Base-by-base conservation (phyloP, 73 alveolate genomes). In the Uronychia binucleata region DNA sequence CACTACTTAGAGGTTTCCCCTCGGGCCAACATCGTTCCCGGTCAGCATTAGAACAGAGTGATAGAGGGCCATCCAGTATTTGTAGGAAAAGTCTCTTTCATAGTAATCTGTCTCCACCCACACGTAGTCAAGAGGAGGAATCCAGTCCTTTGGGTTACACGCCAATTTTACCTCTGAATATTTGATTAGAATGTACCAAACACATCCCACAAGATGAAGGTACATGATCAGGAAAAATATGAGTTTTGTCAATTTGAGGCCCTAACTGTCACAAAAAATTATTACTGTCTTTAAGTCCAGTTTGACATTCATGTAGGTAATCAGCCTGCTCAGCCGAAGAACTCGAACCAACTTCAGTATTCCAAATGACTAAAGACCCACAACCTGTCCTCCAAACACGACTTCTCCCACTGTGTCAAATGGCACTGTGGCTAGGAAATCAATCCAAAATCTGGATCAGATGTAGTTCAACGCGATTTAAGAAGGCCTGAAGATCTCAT, bases 381-480 rank as follows among this genome's bases (percentile, higher is more conserved):
- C 28, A 1, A 77, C 46, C 27, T 67, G 28, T 5, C 83, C 89
- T 8, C 58, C 31, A 1, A 75, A 77, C 0, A 84, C 19, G 33
- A 80, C 30, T 32, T 25, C 57, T 1, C 60, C 82, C 33, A 82
- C 31, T 26, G 80, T 33, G 34, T 88, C 94, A 59, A 88, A 94
- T 11, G 98, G 98, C 13, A 94, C 46, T 0, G 95, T 88, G 46
- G 98, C 94, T 30, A 92, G 78, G 28, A 94, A 32, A 75, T 94
- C 98, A 25, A 94, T 77, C 96, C 97, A 92, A 81, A 94, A 92
- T 85, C 96, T 74, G 5, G 86, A 79, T 31, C 34, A 32, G 58
- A 93, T 28, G 81, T 95, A 95, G 33, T 74, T 79, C 75, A 35
- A 76, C 13, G 94, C 95, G 11, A 95, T 93, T 29, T 31, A 33